Conservation (phyloP, 805 yeast genomes). For the Dipodascus geniculatus region DNA sequence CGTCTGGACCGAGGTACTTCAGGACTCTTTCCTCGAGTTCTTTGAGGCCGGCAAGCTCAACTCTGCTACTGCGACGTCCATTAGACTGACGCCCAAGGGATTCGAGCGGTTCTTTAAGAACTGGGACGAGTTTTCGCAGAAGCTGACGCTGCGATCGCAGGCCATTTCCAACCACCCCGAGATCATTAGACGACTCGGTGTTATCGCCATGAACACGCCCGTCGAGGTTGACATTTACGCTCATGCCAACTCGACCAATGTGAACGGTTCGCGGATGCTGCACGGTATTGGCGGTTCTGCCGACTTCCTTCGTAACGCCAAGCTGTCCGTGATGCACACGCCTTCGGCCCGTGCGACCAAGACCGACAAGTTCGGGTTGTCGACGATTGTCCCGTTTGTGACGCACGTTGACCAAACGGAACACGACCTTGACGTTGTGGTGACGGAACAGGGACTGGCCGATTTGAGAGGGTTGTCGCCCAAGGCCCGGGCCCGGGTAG, state of each 20-base stretch:
- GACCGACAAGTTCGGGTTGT: constrained; percentile 86
- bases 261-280: constrained; percentile 93
- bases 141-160: constrained; percentile 86
- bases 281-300: constrained; percentile 97
- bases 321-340: constrained; percentile 94
- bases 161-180: constrained; percentile 95
- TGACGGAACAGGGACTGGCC: constrained; percentile 94
- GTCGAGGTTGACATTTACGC: constrained; percentile 97
- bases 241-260: constrained; percentile 97
- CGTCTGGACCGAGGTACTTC: constrained; percentile 98
- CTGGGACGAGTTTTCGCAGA: constrained; percentile 79
- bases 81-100: constrained; percentile 83
- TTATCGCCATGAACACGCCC: constrained; percentile 98
- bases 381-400: constrained; percentile 93
- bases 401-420: constrained; percentile 96
- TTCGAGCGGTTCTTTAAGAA: constrained; percentile 77
- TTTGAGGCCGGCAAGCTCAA: constrained; percentile 89
- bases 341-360: constrained; percentile 93
- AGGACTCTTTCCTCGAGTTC: constrained; percentile 92
- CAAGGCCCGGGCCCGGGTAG: constrained; percentile 78
- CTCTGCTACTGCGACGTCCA: constrained; percentile 91
- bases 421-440: constrained; percentile 88
- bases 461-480: constrained; percentile 94
- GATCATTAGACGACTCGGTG: constrained; percentile 90
- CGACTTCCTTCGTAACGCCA: constrained; percentile 93